Evolutionary conservation across 176 grass and related monocot genomes (phyloP).

Genomic region (Oryza meyeriana): DNA sequence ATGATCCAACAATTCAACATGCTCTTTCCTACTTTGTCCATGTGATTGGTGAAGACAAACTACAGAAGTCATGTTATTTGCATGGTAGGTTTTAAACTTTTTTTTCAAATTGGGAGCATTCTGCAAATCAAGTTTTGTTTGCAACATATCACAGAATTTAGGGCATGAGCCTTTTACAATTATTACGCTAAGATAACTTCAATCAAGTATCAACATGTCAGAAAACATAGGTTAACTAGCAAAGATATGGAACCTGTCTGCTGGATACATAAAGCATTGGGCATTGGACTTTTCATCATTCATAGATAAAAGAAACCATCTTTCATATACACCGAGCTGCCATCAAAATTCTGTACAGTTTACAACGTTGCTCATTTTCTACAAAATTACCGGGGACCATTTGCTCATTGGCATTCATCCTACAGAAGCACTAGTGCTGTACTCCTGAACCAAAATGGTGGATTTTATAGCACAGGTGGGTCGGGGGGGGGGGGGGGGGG

Average conservation of each 20-base stretch:
- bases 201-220: not conserved
- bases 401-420: constrained; percentile 14
- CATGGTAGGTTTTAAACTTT: not conserved
- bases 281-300: not conserved
- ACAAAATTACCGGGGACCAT: constrained; percentile 10
- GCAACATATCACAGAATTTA: not conserved
- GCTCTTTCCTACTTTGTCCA: not conserved
- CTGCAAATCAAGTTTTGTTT: not conserved
- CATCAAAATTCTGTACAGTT: constrained; percentile 52
- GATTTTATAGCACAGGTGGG: not conserved
- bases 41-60: not conserved
- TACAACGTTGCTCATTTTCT: constrained; percentile 30
- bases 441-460: constrained; percentile 33
- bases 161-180: not conserved
- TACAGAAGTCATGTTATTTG: not conserved
- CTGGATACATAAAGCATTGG: not conserved
- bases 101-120: not conserved
- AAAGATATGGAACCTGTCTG: not conserved
- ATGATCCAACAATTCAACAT: not conserved
- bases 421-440: constrained; percentile 30
- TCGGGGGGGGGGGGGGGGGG: no score
- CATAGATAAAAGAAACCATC: not conserved
- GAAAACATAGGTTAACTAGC: not conserved
- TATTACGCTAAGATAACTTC: not conserved
- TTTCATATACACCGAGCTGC: constrained; percentile 26